Evolutionary conservation across 192 early-diverging fungal genomes (phyloP).

Genomic region (Rhizoclosmatium globosum): DNA sequence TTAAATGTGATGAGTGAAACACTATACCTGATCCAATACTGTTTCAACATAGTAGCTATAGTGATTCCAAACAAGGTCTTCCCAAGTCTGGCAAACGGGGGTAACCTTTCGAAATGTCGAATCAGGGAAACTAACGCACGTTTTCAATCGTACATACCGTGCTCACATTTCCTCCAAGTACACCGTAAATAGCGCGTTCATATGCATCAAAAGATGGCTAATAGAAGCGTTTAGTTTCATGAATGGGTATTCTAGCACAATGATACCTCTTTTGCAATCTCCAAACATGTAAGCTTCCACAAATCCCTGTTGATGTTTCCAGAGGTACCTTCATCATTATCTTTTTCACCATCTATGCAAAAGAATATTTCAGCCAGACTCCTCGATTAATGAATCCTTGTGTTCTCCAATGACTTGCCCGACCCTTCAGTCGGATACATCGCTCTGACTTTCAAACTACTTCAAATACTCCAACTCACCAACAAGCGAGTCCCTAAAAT

Average conservation of each 20-base stretch:
- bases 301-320: slow-evolving; percentile 73
- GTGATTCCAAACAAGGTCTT: slow-evolving; percentile 86
- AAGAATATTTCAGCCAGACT: background rate
- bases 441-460: slow-evolving; percentile 3
- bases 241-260: too few relatives aligned
- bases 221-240: background rate
- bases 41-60: slow-evolving; percentile 77
- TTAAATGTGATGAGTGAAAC: background rate
- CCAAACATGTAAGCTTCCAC: slow-evolving; percentile 72
- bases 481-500: slow-evolving; percentile 61
- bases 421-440: too few relatives aligned
- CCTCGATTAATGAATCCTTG: too few relatives aligned
- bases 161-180: slow-evolving; percentile 74
- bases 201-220: slow-evolving; percentile 62
- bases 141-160: too few relatives aligned
- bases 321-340: slow-evolving; percentile 42
- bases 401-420: too few relatives aligned
- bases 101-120: slow-evolving; percentile 52
- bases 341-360: slow-evolving; percentile 51
- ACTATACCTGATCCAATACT: slow-evolving; percentile 58
- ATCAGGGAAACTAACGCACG: too few relatives aligned
- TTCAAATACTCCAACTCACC: slow-evolving; percentile 39
- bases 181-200: slow-evolving; percentile 83
- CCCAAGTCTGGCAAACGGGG: slow-evolving; percentile 83
- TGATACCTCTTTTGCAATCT: slow-evolving; percentile 59